Base-by-base conservation (phyloP, 2,329 filamentous ascomycete species). In the Bimuria novae-zelandiae region DNA sequence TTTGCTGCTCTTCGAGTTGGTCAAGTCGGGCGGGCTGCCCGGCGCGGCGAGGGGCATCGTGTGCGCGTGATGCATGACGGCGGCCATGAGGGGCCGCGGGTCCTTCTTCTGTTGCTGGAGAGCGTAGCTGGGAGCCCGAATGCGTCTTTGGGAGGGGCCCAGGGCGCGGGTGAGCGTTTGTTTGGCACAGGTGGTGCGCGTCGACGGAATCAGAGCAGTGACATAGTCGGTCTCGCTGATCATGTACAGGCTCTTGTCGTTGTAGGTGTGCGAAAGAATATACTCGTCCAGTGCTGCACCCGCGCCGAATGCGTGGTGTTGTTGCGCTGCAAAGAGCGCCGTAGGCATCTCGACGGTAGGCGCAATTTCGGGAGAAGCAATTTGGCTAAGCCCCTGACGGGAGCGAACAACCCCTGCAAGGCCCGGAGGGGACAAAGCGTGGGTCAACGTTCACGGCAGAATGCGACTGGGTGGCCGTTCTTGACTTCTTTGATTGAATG, bases 1-100 rank as follows among this genome's bases (percentile, higher is more conserved):
- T 75, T 94, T 95, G 60, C 90, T 96, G 57, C 90, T 94, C 75
- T 93, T 95, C 55, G 90, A 95, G 62, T 82, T 83, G 58, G 89
- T 90, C 76, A 96, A 85, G 66, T 90, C 89, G 56, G 89, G 89
- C 53, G 88, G 88, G 60, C 89, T 90, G 72, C 82, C 84, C 41
- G 87, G 86, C 55, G 75, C 78, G 51, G 76, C 79, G 69, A 69
- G 71, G 50, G 77, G 64, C 39, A 59, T 57, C 46, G 64, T 59
- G 52, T 55, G 59, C 36, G 59, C 55, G 55, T 65, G 51, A 52
- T 69, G 70, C 25, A 62, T 62, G 60, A 74, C 62, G 44, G 70
- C 62, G 29, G 71, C 67, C 71, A 75, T 74, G 61, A 72, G 70
- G 50, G 69, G 63, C 40, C 70, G 68, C n/a, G 69, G 67, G 14